Percentiles rank a stretch among this genome's conserved stretches.
phyloP scores from a whole-genome alignment of 2,329 filamentous ascomycete genomes.

The Neoascochyta sp. region DNA sequence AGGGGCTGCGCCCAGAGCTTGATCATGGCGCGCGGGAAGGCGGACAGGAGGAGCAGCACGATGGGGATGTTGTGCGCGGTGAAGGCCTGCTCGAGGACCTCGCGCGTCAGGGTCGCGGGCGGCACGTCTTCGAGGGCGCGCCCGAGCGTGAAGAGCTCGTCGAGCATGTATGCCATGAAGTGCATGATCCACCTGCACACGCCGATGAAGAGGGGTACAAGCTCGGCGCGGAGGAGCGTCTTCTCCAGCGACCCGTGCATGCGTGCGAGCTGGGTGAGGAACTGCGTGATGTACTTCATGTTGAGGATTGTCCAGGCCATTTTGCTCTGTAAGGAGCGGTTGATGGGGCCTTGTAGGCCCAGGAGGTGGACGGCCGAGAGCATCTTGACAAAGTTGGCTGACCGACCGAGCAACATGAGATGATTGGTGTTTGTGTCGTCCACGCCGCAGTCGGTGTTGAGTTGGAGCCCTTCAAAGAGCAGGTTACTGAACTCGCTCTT shows the following conservation, averaged over 20 bases:
- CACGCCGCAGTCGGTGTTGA: slow-evolving; percentile 74
- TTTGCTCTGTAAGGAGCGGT: slow-evolving; percentile 65
- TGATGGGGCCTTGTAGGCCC: slow-evolving; percentile 47
- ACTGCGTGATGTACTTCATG: slow-evolving; percentile 64
- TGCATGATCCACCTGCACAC: slow-evolving; percentile 77
- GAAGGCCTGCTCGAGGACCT: slow-evolving; percentile 25
- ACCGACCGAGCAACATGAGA: slow-evolving; percentile 43
- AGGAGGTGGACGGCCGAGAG: slow-evolving; percentile 76
- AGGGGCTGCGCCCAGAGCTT: slow-evolving; percentile 34
- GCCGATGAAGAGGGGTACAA: slow-evolving; percentile 51
- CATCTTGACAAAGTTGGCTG: slow-evolving; percentile 69
- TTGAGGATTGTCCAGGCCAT: slow-evolving; percentile 72
- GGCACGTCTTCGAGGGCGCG: slow-evolving; percentile 16
- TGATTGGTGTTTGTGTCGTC: slow-evolving; percentile 59
- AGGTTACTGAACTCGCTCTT: slow-evolving; percentile 57
- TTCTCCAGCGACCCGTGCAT: slow-evolving; percentile 51
- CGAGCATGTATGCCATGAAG: slow-evolving; percentile 54
- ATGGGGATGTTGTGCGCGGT: slow-evolving; percentile 34
- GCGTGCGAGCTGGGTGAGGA: slow-evolving; percentile 55
- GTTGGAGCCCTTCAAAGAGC: slow-evolving; percentile 49
- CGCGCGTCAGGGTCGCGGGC: slow-evolving; percentile 38
- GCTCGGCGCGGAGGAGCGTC: slow-evolving; percentile 29
- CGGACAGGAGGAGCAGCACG: slow-evolving; percentile 30
- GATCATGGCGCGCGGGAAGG: slow-evolving; percentile 38
- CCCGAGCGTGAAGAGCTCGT: slow-evolving; percentile 45